Evolutionary conservation across 176 grass and related monocot species (phyloP), one percentile per base, ranked within the genome.

Genomic region (Lolium multiflorum): DNA sequence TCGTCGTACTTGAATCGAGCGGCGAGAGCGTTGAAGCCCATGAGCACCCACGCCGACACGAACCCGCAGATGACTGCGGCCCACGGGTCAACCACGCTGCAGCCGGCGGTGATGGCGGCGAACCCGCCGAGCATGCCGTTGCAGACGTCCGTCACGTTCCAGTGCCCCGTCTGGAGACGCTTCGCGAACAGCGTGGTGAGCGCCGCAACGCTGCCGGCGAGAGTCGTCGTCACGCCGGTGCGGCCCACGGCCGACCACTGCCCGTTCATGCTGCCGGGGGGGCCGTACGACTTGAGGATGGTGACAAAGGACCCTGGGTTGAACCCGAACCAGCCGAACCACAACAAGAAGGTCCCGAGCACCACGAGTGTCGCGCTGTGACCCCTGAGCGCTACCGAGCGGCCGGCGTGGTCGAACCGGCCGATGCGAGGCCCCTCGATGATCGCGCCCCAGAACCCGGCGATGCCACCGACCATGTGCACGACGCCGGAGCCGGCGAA

Each of bases 241-340:
- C 95, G 95, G 18, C 95, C 95, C 35, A 98, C 91, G 44, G 83
- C 95, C 0, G 95, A 98, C 95, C 95, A 98, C 89, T 98, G 95
- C 26, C 95, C 93, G 66, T 98, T 17, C 54, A 98, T 78, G 51
- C 82, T 87, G 0, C 95, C 93, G 1, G 87, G 22, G 1, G 95
- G 91, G 2, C 91, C 91, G 77, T 98, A 98, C 2, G 91, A 74
- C 86, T 93, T 95, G 77, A 87, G 81, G 89, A 98, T 98, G 77
- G 90, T 85, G 76, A 8, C 80, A 86, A 98, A 98, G 60, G 95
- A 98, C 4, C 95, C 95, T 0, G 93, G 95, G 89, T 98, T 98
- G 86, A 98, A 98, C 2, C 93, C 95, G 80, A 92, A 98, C 95
- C 95, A 98, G 0, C 95, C 95, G 80, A 98, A 95, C 95, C 95